Conservation (phyloP, 805 yeast genomes). For the Hanseniaspora lachancei region DNA sequence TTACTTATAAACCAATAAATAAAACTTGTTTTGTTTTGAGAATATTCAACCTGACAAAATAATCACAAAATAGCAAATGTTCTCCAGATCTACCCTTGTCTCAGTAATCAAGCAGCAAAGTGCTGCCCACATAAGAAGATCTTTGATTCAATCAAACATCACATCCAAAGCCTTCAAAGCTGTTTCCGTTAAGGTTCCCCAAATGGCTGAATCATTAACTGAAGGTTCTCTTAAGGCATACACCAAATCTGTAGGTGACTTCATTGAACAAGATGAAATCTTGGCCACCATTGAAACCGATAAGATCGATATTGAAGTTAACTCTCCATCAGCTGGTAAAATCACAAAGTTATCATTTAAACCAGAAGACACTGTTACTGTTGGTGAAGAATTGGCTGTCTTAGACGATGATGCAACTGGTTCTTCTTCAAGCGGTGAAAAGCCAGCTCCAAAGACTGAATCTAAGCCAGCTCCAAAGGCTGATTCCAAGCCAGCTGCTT, state of each 20-base stretch:
- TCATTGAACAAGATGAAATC: constrained; percentile 71
- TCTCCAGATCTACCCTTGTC: constrained; percentile 6
- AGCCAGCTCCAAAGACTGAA: constrained; percentile 19
- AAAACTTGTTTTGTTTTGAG: background rate
- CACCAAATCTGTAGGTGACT: constrained; percentile 73
- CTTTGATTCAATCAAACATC: constrained; percentile 27
- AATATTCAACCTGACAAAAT: background rate
- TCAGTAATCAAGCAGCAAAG: background rate
- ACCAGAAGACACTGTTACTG: constrained; percentile 87
- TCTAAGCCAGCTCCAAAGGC: constrained; percentile 16
- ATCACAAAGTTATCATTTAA: constrained; percentile 67
- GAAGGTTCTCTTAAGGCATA: constrained; percentile 81
- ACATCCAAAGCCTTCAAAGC: constrained; percentile 9
- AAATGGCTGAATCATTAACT: constrained; percentile 96
- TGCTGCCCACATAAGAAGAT: constrained; percentile 30
- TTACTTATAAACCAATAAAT: background rate
- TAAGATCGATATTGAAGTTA: constrained; percentile 93
- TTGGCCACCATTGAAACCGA: constrained; percentile 97
- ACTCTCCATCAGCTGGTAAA: constrained; percentile 85
- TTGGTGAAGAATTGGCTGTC: constrained; percentile 82
- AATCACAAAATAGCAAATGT: background rate
- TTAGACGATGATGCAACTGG: constrained; percentile 72
- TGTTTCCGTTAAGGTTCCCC: constrained; percentile 75
- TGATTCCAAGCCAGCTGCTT: constrained; percentile 19
- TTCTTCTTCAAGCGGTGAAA: constrained; percentile 24